These are phyloP conservation scores for Hypoxylon sp. DNA, from an alignment of 2,329 filamentous ascomycete genomes.

Conservation along the genomic window DNA sequence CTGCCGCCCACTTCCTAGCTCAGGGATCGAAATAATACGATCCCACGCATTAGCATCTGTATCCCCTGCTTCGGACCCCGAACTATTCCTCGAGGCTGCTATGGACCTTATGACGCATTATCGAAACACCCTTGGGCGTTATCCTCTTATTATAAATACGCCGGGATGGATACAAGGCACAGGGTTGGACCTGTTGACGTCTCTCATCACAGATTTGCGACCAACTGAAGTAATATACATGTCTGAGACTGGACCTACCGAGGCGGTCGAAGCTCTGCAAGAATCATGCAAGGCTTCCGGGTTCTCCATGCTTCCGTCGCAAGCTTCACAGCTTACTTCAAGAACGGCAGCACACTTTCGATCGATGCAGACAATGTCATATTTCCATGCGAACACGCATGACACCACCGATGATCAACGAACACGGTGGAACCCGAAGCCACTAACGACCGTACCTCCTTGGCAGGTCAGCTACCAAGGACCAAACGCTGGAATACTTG, in stretches of 20 bases:
- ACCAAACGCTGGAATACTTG: slow-evolving; percentile 62
- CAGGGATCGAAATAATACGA: slow-evolving; percentile 57
- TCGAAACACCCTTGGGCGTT: slow-evolving; percentile 53
- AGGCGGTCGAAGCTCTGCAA: slow-evolving; percentile 63
- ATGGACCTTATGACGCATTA: slow-evolving; percentile 70
- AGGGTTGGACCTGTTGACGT: slow-evolving; percentile 69
- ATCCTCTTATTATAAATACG: slow-evolving; percentile 75
- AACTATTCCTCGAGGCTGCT: slow-evolving; percentile 71
- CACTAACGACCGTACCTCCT: slow-evolving; percentile 66
- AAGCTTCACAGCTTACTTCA: slow-evolving; percentile 62
- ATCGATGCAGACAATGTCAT: slow-evolving; percentile 81
- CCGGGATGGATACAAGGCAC: slow-evolving; percentile 78
- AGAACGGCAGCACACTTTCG: slow-evolving; percentile 72
- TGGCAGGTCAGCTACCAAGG: slow-evolving; percentile 69
- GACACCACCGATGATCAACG: slow-evolving; percentile 31
- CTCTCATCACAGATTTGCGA: slow-evolving; percentile 61
- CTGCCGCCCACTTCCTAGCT: slow-evolving; percentile 59
- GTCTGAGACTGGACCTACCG: slow-evolving; percentile 67
- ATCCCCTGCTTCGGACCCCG: slow-evolving; percentile 71
- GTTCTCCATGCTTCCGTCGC: slow-evolving; percentile 66
- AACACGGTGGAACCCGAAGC: slow-evolving; percentile 61
- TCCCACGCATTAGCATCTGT: slow-evolving; percentile 73
- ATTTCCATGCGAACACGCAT: slow-evolving; percentile 67
- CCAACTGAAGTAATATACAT: slow-evolving; percentile 74
- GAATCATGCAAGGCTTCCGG: slow-evolving; percentile 52